Evolutionary conservation across 2,329 filamentous ascomycete species (phyloP).

Genomic region (Tolypocladium ophioglossoides): DNA sequence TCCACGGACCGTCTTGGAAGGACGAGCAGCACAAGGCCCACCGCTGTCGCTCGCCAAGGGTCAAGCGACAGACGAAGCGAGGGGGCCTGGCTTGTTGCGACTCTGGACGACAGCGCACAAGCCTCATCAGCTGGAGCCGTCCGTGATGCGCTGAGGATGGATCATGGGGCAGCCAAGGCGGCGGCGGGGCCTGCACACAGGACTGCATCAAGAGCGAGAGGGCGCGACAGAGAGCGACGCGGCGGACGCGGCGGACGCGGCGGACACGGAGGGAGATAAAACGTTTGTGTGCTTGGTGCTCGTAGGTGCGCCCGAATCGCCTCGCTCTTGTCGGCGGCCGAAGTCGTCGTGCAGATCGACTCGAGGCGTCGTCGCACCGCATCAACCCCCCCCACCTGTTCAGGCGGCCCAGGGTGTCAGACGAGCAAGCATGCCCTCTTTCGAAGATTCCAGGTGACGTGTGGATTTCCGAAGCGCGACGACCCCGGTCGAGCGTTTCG

Average conservation of each 20-base stretch:
- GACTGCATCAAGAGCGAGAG: background rate
- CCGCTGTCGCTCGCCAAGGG: background rate
- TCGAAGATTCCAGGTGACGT: background rate
- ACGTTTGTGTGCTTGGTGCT: background rate
- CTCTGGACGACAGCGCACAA: background rate
- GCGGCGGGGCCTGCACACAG: background rate
- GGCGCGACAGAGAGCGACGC: background rate
- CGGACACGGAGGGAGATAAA: background rate
- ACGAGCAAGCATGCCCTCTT: background rate
- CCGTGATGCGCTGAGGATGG: background rate
- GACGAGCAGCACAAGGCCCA: background rate
- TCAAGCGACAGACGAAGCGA: background rate
- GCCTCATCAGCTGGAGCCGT: background rate
- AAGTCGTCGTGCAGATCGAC: background rate
- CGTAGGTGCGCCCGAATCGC: background rate
- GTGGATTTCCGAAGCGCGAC: background rate
- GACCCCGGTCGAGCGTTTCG: background rate
- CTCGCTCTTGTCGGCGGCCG: background rate
- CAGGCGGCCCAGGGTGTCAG: conserved; percentile 3
- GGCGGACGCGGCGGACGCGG: too few species aligned
- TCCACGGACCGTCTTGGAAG: background rate
- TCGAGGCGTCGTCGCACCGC: background rate
- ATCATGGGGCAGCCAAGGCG: background rate
- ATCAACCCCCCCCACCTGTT: conserved; percentile 4
- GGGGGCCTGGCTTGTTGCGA: background rate